These are phyloP conservation scores for Giardia duodenalis DNA, from an alignment of 208 protist genomes.

Conservation along the genomic window DNA sequence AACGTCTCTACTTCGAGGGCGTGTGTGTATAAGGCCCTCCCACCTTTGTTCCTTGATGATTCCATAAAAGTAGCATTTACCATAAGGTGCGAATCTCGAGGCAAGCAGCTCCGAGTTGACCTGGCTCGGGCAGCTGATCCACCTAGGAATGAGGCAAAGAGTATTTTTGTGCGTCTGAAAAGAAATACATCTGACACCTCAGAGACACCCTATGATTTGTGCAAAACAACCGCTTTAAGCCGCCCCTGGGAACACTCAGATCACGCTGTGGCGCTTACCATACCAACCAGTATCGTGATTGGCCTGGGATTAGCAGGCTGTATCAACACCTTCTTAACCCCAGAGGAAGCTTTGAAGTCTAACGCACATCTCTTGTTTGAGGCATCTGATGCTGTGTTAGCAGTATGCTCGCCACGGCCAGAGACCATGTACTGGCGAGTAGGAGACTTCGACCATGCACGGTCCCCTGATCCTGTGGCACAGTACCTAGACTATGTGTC, in stretches of 20 bases:
- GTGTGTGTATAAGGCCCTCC: neutral
- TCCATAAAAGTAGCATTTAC: too few relatives aligned
- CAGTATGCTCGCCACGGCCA: neutral
- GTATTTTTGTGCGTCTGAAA: too few relatives aligned
- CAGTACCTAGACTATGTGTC: neutral
- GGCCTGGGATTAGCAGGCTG: neutral
- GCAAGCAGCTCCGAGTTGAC: neutral
- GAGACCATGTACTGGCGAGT: neutral
- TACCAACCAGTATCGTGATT: neutral
- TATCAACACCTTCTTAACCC: neutral
- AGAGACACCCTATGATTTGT: too few relatives aligned
- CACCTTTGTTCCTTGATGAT: neutral
- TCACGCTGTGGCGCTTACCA: too few relatives aligned
- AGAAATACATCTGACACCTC: too few relatives aligned
- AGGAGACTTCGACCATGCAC: neutral
- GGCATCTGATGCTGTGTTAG: neutral
- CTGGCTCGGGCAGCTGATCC: neutral
- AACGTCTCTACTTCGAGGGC: neutral
- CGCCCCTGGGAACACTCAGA: too few relatives aligned
- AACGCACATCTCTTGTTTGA: neutral
- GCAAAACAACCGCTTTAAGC: too few relatives aligned
- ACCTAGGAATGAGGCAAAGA: neutral
- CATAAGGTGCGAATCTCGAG: neutral
- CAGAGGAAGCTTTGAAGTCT: neutral
- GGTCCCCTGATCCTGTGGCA: neutral